Percentiles rank a stretch among this genome's conserved stretches.
These are phyloP conservation scores for Dipodascus geniculatus DNA, from an alignment of 805 yeast species.

Conservation along the genomic window DNA sequence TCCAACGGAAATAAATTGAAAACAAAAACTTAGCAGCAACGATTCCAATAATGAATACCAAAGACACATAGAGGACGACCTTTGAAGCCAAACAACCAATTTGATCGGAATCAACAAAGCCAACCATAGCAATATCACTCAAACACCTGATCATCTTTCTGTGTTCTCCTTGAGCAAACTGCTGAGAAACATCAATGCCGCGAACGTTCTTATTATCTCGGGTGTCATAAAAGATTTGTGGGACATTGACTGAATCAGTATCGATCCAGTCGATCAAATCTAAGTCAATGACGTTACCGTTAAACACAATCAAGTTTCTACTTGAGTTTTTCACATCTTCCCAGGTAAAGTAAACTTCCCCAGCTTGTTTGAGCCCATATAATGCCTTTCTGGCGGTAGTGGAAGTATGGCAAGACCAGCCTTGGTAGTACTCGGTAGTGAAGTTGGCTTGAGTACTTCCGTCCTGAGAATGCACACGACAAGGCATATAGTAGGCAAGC, in stretches of 20 bases:
- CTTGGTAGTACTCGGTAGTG: conserved; percentile 52
- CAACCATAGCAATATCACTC: conserved; percentile 77
- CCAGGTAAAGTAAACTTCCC: conserved; percentile 85
- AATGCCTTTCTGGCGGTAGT: conserved; percentile 55
- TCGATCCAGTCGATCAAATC: conserved; percentile 67
- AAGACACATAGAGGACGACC: conserved; percentile 68
- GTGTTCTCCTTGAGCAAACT: conserved; percentile 52
- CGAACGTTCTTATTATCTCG: conserved; percentile 39
- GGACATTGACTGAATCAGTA: conserved; percentile 56
- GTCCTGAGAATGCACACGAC: conserved; percentile 56
- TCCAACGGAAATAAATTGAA: conserved; percentile 87
- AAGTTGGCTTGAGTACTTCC: conserved; percentile 61
- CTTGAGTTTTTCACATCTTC: conserved; percentile 59
- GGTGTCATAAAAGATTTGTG: conserved; percentile 55
- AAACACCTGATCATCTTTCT: conserved; percentile 72
- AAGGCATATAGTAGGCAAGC: conserved; percentile 95
- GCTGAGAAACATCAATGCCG: conserved; percentile 77
- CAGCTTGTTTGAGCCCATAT: conserved; percentile 47
- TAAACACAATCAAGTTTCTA: conserved; percentile 75
- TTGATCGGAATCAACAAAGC: conserved; percentile 76
- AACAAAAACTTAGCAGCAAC: conserved; percentile 66
- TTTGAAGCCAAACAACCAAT: conserved; percentile 90
- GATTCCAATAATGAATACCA: conserved; percentile 74
- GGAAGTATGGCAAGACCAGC: conserved; percentile 89
- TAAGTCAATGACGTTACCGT: conserved; percentile 81